Conservation (phyloP, 495 filamentous ascomycete species). For the Aspergillus sclerotioniger region DNA sequence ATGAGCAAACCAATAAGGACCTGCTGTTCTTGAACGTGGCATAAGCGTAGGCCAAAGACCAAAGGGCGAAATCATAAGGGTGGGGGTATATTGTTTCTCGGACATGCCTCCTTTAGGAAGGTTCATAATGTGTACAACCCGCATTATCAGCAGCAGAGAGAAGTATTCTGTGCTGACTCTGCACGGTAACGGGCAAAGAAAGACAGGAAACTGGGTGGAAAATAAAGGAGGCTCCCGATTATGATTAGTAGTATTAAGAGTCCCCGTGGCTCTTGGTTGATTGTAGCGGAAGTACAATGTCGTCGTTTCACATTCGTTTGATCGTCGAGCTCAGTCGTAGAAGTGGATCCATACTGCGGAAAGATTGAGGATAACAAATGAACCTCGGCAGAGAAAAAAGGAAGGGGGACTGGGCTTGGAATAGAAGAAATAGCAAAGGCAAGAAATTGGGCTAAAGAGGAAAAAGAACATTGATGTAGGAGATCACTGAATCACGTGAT, state of each 20-base stretch:
- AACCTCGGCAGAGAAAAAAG: neutral
- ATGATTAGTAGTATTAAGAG: slow-evolving; percentile 45
- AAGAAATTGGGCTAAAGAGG: neutral
- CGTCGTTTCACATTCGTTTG: slow-evolving; percentile 29
- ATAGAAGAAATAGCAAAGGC: neutral
- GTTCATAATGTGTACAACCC: neutral
- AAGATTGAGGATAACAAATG: neutral
- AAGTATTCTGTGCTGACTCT: neutral
- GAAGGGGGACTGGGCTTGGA: neutral
- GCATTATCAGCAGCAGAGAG: neutral
- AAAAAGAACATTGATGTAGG: neutral
- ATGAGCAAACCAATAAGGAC: neutral
- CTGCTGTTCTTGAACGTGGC: neutral
- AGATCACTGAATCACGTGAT: neutral
- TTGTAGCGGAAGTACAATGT: slow-evolving; percentile 12
- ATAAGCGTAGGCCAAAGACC: neutral
- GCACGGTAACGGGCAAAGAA: slow-evolving; percentile 3
- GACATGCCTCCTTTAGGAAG: neutral
- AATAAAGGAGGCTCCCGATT: slow-evolving; percentile 16
- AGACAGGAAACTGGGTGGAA: slow-evolving; percentile 1
- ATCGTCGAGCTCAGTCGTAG: slow-evolving; percentile 20
- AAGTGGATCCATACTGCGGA: slow-evolving; percentile 6
- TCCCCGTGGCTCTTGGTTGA: slow-evolving; percentile 18
- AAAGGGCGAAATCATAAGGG: neutral
- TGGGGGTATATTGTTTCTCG: slow-evolving; percentile 1